Evolutionary conservation across 2,329 filamentous ascomycete species (phyloP), one percentile per base, ranked within the genome.

Genomic region (Meredithiella fracta): DNA sequence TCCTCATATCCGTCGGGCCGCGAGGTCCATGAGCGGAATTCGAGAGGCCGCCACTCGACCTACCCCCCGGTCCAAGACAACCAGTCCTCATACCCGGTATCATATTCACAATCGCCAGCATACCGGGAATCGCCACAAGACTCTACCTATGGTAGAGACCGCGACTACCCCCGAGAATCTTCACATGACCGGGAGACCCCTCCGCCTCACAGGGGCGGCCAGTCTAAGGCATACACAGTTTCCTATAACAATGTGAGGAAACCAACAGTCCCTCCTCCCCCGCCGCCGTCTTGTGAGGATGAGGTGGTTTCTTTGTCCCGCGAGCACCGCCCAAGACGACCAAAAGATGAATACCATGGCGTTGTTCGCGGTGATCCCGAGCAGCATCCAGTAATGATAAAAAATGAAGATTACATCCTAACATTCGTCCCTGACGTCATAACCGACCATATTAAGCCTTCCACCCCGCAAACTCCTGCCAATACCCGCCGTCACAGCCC

Each of bases 211-310:
- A 44, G 40, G 31, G 29, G 29, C 11, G 47, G 50, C 9, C 51
- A 37, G 34, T 54, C 50, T 9, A 59, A 56, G 23, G 50, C 57
- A 8, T 59, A 56, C 34, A 53, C 57, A 9, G 57, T 59, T 14
- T 59, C 57, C 9, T 59, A 59, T 34, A 59, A 59, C 17, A 59
- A 53, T 15, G 37, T 53, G 14, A 49, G 57, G 1, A 59, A 59
- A 26, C 55, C 57, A 5, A 51, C 57, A 2, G 54, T 56, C 20
- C 57, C 57, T 8, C 57, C 57, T 15, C 57, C 57, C 2, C 57
- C 57, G 9, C 50, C 53, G 37, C 57, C 57, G 15, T 53, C 57
- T 23, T 56, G 54, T 38, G 57, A 59, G 51, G 54, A 56, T 47
- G 57, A 59, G 29, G 54, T 38, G 11, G 54, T 54, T 14, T 56